Evolutionary conservation across 495 filamentous ascomycete species (phyloP), one percentile per base, ranked within the genome.

Genomic region (Staphylotrichum longicolle): DNA sequence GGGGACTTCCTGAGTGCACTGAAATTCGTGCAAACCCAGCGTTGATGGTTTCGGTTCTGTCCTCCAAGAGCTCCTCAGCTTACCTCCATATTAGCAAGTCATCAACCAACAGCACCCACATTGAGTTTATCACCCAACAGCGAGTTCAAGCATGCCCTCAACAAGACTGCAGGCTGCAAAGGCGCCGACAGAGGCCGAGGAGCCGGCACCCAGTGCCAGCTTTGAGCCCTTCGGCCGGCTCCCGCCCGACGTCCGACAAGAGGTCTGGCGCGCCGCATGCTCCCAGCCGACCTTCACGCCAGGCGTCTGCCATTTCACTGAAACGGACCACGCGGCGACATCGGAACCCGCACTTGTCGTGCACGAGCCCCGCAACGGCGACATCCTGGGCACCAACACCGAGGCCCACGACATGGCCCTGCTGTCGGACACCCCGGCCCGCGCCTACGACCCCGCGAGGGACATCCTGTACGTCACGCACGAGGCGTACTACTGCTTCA

Each of bases 381-480:
- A 20, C 11, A 6, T 52, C 33, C 14, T 52, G 49, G n/a, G 7
- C 15, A 39, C 49, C 3, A 52, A 52, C 14, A 37, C 49, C 49
- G 49, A 52, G 32, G 49, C 49, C 20, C 49, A 39, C 49, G 49
- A 52, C 34, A 39, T 52, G 6, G 49, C 49, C 33, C 1, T 52
- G 32, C 37, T 39, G 49, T n/a, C 49, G 3, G 10, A 4, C 30
- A 2, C 20, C 3, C 49, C 49, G 34, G 39, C 34, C 0, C 49
- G 49, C 10, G 12, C 32, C 34, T 52, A 52, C 34, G 34, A 52
- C 49, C 49, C 49, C 49, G 33, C 14, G 11, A 52, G 11, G 33
- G 49, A 52, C 49, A 52, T 52, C 3, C 34, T 52, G 32, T 52
- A 15, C 49, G 14, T 52, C 49, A 39, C 33, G 4, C 2, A 39